Evolutionary conservation across 177 flowering plant genomes (phyloP), one percentile per base, ranked within the genome.

Genomic region (Vitis hybrid): DNA sequence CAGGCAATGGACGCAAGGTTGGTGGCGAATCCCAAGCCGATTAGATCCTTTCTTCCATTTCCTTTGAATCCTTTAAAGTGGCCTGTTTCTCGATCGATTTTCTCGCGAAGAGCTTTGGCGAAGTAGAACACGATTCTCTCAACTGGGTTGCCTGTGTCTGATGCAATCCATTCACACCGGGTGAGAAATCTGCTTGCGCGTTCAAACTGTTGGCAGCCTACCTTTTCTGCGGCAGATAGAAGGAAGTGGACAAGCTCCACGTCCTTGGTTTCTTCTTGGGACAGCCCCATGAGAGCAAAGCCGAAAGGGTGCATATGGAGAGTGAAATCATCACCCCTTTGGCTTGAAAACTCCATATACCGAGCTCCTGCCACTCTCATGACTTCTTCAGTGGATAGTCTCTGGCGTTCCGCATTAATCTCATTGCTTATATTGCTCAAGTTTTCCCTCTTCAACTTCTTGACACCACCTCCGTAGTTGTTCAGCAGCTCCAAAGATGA

Each of bases 151-250:
- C 78, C 86, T 3, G 70, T 58, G 24, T 58, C 57, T 1, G 83
- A 83, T 2, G 91, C 75, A 61, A 75, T 60, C 77, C 70, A 65
- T 8, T 73, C 75, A 48, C 94, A 87, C 14, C 72, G 80, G 0
- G 63, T 55, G 2, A 90, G 82, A 73, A 88, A 46, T 54, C 56
- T 70, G 65, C 71, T 72, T 2, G 88, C 94, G 3, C 78, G 68
- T 15, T 86, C 88, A 27, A 58, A 84, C 72, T 87, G 86, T 27
- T 78, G 71, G 54, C 62, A 68, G 54, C 78, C 81, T 14, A 84
- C 75, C 30, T 75, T 82, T 78, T 88, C 91, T 4, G 90, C 89
- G 2, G 92, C 83, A 3, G 88, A 80, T 2, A 90, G 80, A 59
- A 90, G 89, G 46, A 78, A 65, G 32, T 81, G 84, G 11, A 77